Evolutionary conservation across 2,329 filamentous ascomycete species (phyloP), one percentile per base, ranked within the genome.

Genomic region (Rutstroemia sp.): DNA sequence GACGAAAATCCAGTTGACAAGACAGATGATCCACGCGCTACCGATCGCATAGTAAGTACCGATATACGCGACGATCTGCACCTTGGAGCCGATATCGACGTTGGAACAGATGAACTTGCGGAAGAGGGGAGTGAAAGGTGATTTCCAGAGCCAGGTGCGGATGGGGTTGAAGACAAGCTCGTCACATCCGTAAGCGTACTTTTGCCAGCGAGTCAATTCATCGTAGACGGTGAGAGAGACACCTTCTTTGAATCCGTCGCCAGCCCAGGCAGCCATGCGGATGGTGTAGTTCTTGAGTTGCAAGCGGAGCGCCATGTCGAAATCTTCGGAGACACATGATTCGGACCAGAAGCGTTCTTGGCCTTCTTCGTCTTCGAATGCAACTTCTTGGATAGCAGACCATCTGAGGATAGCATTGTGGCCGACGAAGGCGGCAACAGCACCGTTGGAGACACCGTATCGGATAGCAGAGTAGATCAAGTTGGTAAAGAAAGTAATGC

Each of bases 321-420:
- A 90, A 64, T 90, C 87, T 61, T 90, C 87, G 0, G 86, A 90
- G 0, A 90, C 87, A 63, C 87, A 85, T 4, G 77, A 78, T 67
- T 90, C 87, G 7, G 86, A 88, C 87, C 87, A 90, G 72, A 82
- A 89, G 63, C 85, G 83, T 14, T 83, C 63, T 10, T 59, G 59
- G 6, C 78, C 79, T 53, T 83, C 80, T 52, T 81, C 60, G 34
- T 63, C 78, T 45, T 73, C 70, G 63, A 77, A 81, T 2, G 76
- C 75, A 50, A 85, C 77, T 45, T 80, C 73, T 63, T 85, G 82
- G 23, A 85, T 72, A 16, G 81, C 82, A 49, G 74, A 74, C 87
- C 87, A 90, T 34, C 87, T 79, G 14, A 90, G 75, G 57, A 90
- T 80, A 2, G 87, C 87, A 65, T 90, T 90, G 74, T 90, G 87